phyloP scores from a whole-genome alignment of 106 monocot genomes.

The Dioscorea zingiberensis region DNA sequence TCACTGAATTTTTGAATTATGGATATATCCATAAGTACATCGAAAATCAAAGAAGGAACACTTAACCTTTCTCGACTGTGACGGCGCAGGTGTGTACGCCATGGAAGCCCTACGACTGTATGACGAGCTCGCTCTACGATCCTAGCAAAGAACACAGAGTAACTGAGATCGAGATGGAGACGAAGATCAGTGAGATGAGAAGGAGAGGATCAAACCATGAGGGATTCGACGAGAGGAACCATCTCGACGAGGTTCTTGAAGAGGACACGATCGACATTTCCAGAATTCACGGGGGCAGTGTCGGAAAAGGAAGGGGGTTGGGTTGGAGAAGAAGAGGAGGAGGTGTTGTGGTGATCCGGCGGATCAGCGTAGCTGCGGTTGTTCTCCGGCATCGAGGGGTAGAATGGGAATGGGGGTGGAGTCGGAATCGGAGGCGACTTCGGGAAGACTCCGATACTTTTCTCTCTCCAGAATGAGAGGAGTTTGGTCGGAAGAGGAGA shows the following conservation, averaged over 20 bases:
- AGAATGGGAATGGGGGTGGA: too few relatives aligned
- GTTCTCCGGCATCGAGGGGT: neutral
- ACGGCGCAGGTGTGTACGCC: constrained; percentile 68
- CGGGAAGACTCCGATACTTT: too few relatives aligned
- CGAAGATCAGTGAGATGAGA: neutral
- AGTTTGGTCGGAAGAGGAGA: too few relatives aligned
- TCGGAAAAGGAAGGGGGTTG: constrained; percentile 8
- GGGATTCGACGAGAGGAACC: constrained; percentile 90
- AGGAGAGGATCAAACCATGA: constrained; percentile 46
- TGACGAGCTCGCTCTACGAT: constrained; percentile 46
- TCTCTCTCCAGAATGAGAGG: too few relatives aligned
- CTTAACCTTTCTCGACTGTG: constrained; percentile 49
- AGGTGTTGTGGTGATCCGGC: neutral
- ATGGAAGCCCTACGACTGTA: constrained; percentile 70
- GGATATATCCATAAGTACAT: too few relatives aligned
- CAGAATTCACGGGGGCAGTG: constrained; percentile 12
- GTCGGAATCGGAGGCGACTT: too few relatives aligned
- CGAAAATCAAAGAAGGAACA: too few relatives aligned
- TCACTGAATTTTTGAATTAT: too few relatives aligned
- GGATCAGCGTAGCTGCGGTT: constrained; percentile 1
- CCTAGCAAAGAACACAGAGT: constrained; percentile 18
- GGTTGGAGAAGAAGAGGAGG: neutral
- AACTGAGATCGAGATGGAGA: neutral
- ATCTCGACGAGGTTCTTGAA: constrained; percentile 94
- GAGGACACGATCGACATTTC: constrained; percentile 73